Evolutionary conservation across 192 early-diverging fungal species (phyloP).

Genomic region (Linnemannia hyalina): DNA sequence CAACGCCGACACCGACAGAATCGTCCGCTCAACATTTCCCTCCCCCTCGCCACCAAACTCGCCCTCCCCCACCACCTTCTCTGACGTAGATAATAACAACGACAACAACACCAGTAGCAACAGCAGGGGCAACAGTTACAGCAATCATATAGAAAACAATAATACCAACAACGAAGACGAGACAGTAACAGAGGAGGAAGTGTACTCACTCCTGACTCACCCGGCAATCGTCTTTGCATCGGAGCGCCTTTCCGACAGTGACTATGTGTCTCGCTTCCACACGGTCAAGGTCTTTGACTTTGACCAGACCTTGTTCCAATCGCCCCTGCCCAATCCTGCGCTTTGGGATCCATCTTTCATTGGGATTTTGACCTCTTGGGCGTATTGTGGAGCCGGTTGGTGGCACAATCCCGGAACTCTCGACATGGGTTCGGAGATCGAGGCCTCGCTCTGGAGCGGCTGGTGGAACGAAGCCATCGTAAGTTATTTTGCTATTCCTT

Average conservation of each 20-base stretch:
- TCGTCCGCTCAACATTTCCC: neutral
- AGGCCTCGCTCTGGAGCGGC: slow-evolving; percentile 40
- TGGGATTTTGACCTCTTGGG: slow-evolving; percentile 66
- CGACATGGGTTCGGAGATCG: slow-evolving; percentile 40
- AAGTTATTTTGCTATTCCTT: slow-evolving; percentile 57
- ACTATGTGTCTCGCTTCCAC: slow-evolving; percentile 14
- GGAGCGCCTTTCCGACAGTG: slow-evolving; percentile 14
- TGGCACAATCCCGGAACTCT: slow-evolving; percentile 72
- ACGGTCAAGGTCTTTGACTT: slow-evolving; percentile 70
- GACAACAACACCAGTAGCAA: neutral
- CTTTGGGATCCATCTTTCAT: slow-evolving; percentile 69
- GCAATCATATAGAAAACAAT: neutral
- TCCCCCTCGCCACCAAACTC: slow-evolving; percentile 1
- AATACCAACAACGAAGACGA: neutral
- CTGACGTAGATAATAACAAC: neutral
- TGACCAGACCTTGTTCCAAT: slow-evolving; percentile 76
- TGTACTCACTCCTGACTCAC: slow-evolving; percentile 17
- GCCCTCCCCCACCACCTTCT: neutral
- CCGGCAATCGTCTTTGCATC: slow-evolving; percentile 41
- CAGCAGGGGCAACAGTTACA: neutral
- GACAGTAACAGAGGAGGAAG: neutral
- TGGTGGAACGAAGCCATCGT: slow-evolving; percentile 57
- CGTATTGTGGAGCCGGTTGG: slow-evolving; percentile 65
- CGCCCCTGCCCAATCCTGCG: slow-evolving; percentile 69
- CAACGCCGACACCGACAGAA: neutral